Conservation (phyloP, 2,329 filamentous ascomycete genomes). For the Myrmaecium sp. region DNA sequence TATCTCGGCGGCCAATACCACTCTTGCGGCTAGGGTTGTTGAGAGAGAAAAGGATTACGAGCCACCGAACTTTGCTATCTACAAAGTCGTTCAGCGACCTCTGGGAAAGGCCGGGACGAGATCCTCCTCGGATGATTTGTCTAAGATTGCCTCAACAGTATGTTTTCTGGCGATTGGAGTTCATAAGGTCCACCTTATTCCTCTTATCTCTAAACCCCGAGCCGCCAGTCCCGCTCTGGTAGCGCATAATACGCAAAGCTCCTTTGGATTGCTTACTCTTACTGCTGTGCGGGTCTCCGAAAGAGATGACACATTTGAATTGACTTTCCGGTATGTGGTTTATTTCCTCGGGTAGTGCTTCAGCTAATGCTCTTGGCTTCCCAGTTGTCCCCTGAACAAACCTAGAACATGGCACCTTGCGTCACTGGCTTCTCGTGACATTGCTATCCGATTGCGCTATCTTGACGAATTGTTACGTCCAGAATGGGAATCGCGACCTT, state of each 20-base stretch:
- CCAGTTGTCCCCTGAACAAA: too few relatives aligned
- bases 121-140: conserved; percentile 48
- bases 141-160: conserved; percentile 45
- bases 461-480: conserved; percentile 47
- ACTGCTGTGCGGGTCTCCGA: conserved; percentile 41
- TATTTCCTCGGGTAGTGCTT: conserved; percentile 11
- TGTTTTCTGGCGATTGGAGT: conserved; percentile 54
- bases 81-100: conserved; percentile 50
- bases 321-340: conserved; percentile 39
- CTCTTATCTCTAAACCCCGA: conserved; percentile 37
- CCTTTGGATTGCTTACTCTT: conserved; percentile 47
- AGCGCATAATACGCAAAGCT: conserved; percentile 33
- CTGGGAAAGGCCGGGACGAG: conserved; percentile 36
- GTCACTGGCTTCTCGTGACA: conserved; percentile 45
- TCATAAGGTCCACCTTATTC: conserved; percentile 52
- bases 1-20: conserved; percentile 42
- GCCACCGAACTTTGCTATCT: conserved; percentile 48
- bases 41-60: conserved; percentile 54
- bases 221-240: conserved; percentile 36
- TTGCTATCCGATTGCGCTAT: conserved; percentile 43
- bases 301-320: conserved; percentile 47
- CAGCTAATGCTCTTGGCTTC: conserved; percentile 46
- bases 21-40: conserved; percentile 44
- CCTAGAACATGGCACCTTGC: too few relatives aligned
- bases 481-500: conserved; percentile 47